Base-by-base conservation (phyloP, 768 basidiomycete genomes). In the Auriscalpium vulgare region DNA sequence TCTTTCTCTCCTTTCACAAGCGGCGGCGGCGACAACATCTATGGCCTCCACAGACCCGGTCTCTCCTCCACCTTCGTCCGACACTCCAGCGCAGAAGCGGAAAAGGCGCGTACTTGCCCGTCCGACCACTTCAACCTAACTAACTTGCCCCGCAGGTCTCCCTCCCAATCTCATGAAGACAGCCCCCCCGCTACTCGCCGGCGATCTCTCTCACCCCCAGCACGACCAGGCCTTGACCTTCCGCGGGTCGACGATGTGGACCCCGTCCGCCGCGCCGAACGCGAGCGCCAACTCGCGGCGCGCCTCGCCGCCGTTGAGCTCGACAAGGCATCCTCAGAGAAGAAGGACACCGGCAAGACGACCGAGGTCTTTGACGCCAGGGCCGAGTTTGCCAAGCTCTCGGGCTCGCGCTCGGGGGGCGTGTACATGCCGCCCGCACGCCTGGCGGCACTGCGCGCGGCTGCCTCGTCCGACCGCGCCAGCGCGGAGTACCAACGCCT, bases 341-440 rank as follows among this genome's bases (percentile, higher is more conserved):
- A 65, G 59, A 66, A 63, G 61, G 66, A 59, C 46, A 55, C 59
- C 59, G 47, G 64, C 61, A 63, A 60, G 56, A 68, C n/a, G n/a
- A 51, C 37, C 17, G 75, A 78, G 66, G 75, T 75, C 46, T 82
- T 81, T 51, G 88, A 91, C 62, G 82, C 86, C 16, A 78, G 84
- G 61, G 91, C 91, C 23, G 95, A 97, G 69, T 95, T 95, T 66
- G 84, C 89, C 4, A 95, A 95, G 71, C 77, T 95, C 57, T 68
- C 88, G 1, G 81, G 79, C 38, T 84, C 90, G 16, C 83, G 87
- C 34, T 89, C 89, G 17, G 97, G 95, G 11, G 97, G 97, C 34
- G 92, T 97, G 11, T 99, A 99, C 69, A 85, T 99, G 69, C 97
- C 97, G 1, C 97, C 97, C 13, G 95, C 93, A 38, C 83, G 95